Evolutionary conservation across 1,284 basidiomycete species (phyloP).

Genomic region (Fomitopsis palustris): DNA sequence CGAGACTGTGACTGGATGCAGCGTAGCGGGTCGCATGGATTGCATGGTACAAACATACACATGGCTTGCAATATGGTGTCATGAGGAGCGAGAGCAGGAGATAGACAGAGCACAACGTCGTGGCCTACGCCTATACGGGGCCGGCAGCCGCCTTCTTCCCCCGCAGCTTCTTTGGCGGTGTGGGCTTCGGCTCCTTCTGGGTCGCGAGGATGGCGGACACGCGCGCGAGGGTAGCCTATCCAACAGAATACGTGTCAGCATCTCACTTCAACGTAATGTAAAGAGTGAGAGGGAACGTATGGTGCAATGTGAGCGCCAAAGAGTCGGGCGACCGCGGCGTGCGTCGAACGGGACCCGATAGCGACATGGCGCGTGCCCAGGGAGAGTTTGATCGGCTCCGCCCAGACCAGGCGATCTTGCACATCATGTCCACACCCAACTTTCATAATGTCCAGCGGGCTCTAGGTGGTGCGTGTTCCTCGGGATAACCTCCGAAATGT

Average conservation of each 20-base stretch:
- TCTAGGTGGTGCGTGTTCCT: constrained; percentile 59
- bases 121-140: constrained; percentile 11
- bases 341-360: constrained; percentile 67
- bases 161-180: constrained; percentile 70
- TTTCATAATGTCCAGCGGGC: constrained; percentile 57
- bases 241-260: not conserved
- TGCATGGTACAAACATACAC: constrained; percentile 18
- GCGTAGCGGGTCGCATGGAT: constrained; percentile 17
- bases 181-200: constrained; percentile 71
- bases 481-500: too few relatives aligned
- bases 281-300: constrained; percentile 8
- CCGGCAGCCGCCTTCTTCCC: constrained; percentile 48
- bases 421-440: constrained; percentile 85
- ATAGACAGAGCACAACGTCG: constrained; percentile 16
- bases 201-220: constrained; percentile 71
- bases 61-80: constrained; percentile 13
- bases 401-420: constrained; percentile 55
- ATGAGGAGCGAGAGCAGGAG: constrained; percentile 17
- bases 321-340: constrained; percentile 63
- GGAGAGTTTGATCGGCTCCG: constrained; percentile 59
- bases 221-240: constrained; percentile 77
- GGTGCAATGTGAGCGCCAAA: constrained; percentile 58
- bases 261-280: not conserved
- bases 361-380: constrained; percentile 62
- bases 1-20: not conserved